A percentile compares a stretch with the other conserved stretches of the same genome.
Evolutionary conservation across 2,329 filamentous ascomycete genomes (phyloP).

Genomic region (Penicillium aurantiogriseum): DNA sequence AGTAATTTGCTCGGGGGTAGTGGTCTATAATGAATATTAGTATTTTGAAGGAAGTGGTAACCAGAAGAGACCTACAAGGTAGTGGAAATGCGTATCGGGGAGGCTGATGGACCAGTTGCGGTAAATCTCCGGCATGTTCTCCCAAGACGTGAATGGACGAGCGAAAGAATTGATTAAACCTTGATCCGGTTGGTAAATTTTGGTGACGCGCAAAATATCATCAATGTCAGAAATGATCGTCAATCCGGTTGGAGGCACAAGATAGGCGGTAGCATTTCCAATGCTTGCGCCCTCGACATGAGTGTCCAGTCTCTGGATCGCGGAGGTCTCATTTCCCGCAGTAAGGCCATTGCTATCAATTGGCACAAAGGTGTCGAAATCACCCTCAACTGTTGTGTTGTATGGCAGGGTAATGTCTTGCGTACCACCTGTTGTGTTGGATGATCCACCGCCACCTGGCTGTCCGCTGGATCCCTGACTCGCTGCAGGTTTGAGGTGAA

Average conservation of each 20-base stretch:
- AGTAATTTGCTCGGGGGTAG: constrained; percentile 74
- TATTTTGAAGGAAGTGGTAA: background rate
- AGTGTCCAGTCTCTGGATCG: constrained; percentile 67
- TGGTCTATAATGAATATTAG: constrained; percentile 49
- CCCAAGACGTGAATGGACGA: constrained; percentile 66
- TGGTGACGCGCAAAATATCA: constrained; percentile 76
- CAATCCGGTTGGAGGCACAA: constrained; percentile 67
- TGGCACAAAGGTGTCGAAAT: constrained; percentile 69
- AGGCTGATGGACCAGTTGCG: constrained; percentile 69
- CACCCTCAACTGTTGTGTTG: constrained; percentile 64
- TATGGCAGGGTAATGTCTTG: constrained; percentile 65
- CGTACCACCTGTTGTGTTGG: constrained; percentile 51
- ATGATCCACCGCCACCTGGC: constrained; percentile 22
- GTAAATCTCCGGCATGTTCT: constrained; percentile 78
- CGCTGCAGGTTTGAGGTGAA: constrained; percentile 58
- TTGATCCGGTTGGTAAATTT: constrained; percentile 73
- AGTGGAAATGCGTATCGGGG: constrained; percentile 73
- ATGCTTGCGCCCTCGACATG: constrained; percentile 63
- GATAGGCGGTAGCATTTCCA: constrained; percentile 73
- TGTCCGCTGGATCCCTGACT: constrained; percentile 48
- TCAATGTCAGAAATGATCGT: constrained; percentile 77
- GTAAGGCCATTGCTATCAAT: constrained; percentile 59
- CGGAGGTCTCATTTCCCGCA: constrained; percentile 62
- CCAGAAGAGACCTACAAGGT: constrained; percentile 47
- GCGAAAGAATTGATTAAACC: constrained; percentile 76